Evolutionary conservation across 805 yeast genomes (phyloP).

Genomic region (Suhomyces pyralidae): DNA sequence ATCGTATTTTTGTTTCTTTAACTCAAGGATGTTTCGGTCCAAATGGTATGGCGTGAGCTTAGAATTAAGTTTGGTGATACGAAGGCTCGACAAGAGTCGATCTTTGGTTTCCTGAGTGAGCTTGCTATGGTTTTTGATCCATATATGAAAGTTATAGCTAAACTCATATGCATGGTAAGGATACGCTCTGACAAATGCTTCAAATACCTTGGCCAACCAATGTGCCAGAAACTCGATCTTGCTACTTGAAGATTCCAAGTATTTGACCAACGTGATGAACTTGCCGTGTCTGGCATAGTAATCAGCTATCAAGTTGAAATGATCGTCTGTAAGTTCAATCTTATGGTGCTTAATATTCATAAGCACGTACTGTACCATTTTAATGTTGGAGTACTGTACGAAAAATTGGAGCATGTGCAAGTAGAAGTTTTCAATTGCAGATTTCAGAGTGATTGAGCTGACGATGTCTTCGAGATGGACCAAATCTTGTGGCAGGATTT

Average conservation of each 20-base stretch:
- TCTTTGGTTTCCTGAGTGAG: slow-evolving; percentile 12
- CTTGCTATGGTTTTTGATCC: slow-evolving; percentile 14
- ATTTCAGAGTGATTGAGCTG: slow-evolving; percentile 9
- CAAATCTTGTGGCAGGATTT: slow-evolving; percentile 23
- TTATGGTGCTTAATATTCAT: slow-evolving; percentile 24
- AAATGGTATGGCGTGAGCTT: slow-evolving; percentile 25
- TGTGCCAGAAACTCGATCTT: slow-evolving; percentile 20
- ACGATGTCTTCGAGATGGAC: slow-evolving; percentile 17
- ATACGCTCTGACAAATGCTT: slow-evolving; percentile 31
- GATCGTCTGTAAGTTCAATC: slow-evolving; percentile 11
- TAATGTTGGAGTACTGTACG: slow-evolving; percentile 24
- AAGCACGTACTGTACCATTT: slow-evolving; percentile 25
- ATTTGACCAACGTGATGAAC: slow-evolving; percentile 27
- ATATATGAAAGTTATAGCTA: slow-evolving; percentile 13
- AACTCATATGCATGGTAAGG: slow-evolving; percentile 30
- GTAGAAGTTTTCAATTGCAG: slow-evolving; percentile 25
- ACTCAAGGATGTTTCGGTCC: slow-evolving; percentile 8
- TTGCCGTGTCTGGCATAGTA: slow-evolving; percentile 25
- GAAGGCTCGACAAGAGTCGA: slow-evolving; percentile 12
- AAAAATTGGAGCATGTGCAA: slow-evolving; percentile 27
- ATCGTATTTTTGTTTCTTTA: slow-evolving; percentile 23
- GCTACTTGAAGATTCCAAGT: slow-evolving; percentile 16
- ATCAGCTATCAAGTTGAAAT: slow-evolving; percentile 21
- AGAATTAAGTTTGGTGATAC: slow-evolving; percentile 20
- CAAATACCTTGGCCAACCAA: slow-evolving; percentile 23